Base-by-base conservation (phyloP, 805 yeast genomes). In the Nakazawaea peltata region DNA sequence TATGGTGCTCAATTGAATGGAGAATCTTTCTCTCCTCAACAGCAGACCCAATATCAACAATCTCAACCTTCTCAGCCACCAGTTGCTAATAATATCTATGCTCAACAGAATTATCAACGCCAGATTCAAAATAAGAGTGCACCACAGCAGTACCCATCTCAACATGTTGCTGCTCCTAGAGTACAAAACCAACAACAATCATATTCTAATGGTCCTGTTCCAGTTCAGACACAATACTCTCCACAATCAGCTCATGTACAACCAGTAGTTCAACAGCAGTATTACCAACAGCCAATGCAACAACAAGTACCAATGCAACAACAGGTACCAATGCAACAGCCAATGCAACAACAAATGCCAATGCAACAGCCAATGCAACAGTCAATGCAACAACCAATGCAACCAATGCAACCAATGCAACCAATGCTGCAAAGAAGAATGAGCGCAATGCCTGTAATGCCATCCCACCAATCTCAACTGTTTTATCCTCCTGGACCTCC, bases 401-500 rank as follows among this genome's bases (percentile, higher is more conserved):
- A 32, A 30, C 45, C n/a, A n/a, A n/a, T n/a, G n/a, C n/a, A n/a
- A n/a, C 38, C 28, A 7, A 28, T 31, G 21, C 47, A 39, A 35
- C 50, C 28, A 19, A 41, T 27, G 16, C 37, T 24, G 36, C 43
- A 27, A 31, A 49, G 45, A 43, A 48, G 58, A 43, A 47, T 50
- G 41, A 49, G 51, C n/a, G 45, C 57, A 3, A 46, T 45, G 19
- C 57, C 53, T 18, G 23, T 10, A 8, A 17, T 24, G 43, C 30
- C 36, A 43, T 19, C 47, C 38, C 39, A 44, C 41, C 36, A 49
- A 32, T 24, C 57, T 44, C 40, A 33, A 41, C 45, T 40, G 42
- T 36, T 38, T 24, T 45, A 26, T 42, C 22, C 32, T 29, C 17
- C 34, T 33, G 46, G 57, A 31, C 56, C 48, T 14, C 59, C 59